phyloP scores from a whole-genome alignment of 768 basidiomycete genomes.

The Nidula microcarpa region DNA sequence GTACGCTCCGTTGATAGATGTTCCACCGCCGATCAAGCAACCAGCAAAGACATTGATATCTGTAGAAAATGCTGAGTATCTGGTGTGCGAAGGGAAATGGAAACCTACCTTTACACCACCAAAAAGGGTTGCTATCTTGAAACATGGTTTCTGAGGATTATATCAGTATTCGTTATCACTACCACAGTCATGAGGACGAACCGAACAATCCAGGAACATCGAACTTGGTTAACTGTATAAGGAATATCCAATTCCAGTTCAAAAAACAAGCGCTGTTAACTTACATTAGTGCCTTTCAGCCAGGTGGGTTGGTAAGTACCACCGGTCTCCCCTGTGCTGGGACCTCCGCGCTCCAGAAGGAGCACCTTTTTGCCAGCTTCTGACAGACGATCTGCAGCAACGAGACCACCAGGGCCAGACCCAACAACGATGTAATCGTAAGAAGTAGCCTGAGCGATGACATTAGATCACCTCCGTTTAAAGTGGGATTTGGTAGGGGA shows the following conservation, averaged over 20 bases:
- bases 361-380: constrained; percentile 63
- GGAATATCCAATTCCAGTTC: not conserved
- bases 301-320: constrained; percentile 53
- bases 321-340: constrained; percentile 57
- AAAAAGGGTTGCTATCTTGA: constrained; percentile 50
- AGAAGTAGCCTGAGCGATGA: constrained; percentile 33
- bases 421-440: constrained; percentile 59
- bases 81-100: too few relatives aligned
- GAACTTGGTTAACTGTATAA: constrained; percentile 54
- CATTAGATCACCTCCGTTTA: not conserved
- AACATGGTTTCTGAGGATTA: constrained; percentile 59
- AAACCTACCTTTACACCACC: constrained; percentile 53
- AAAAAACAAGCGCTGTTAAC: not conserved
- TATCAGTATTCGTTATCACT: too few relatives aligned
- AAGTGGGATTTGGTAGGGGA: too few relatives aligned
- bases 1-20: constrained; percentile 61
- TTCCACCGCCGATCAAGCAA: constrained; percentile 64
- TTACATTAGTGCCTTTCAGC: constrained; percentile 38
- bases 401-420: constrained; percentile 54
- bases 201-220: constrained; percentile 62
- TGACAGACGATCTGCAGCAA: constrained; percentile 56
- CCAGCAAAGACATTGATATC: constrained; percentile 62
- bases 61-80: too few relatives aligned
- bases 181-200: too few relatives aligned
- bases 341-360: constrained; percentile 61